These are phyloP conservation scores for Lantana camara DNA, from an alignment of 257 asterid species.

Conservation along the genomic window DNA sequence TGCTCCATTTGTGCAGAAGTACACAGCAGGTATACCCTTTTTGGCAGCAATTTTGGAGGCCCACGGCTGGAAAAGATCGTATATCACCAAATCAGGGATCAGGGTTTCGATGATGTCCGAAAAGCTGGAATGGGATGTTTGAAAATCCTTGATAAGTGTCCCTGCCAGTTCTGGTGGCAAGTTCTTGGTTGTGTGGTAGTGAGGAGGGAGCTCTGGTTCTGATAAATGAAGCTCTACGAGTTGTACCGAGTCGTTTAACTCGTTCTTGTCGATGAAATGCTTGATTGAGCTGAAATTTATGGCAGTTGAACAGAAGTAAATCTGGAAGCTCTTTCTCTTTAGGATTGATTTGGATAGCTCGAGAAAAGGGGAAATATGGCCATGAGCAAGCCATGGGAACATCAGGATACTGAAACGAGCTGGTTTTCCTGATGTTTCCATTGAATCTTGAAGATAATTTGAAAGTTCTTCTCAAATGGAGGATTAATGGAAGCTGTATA, in stretches of 20 bases:
- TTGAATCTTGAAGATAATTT: not conserved
- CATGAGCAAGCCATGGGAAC: constrained; percentile 48
- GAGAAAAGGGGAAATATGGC: constrained; percentile 36
- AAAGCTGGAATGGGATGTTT: constrained; percentile 30
- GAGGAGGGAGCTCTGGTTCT: constrained; percentile 41
- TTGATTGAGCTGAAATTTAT: constrained; percentile 39
- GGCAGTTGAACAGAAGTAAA: constrained; percentile 41
- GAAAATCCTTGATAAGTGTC: constrained; percentile 34
- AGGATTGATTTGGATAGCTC: constrained; percentile 35
- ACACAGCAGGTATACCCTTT: constrained; percentile 35
- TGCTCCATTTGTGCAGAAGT: constrained; percentile 30
- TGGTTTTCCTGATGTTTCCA: constrained; percentile 20
- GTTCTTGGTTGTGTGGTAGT: constrained; percentile 45
- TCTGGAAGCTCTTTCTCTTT: constrained; percentile 25
- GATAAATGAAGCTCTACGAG: constrained; percentile 32
- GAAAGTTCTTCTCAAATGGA: not conserved
- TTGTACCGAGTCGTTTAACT: constrained; percentile 19
- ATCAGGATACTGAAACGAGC: constrained; percentile 28
- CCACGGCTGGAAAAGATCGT: constrained; percentile 46
- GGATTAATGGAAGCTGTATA: not conserved
- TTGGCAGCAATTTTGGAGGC: constrained; percentile 36
- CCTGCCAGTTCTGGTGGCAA: constrained; percentile 30
- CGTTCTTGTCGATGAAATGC: constrained; percentile 19
- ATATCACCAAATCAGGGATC: constrained; percentile 38
- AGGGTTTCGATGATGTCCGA: constrained; percentile 21